Conservation (phyloP, 1,284 basidiomycete genomes). For the Moniliophthora roreri region DNA sequence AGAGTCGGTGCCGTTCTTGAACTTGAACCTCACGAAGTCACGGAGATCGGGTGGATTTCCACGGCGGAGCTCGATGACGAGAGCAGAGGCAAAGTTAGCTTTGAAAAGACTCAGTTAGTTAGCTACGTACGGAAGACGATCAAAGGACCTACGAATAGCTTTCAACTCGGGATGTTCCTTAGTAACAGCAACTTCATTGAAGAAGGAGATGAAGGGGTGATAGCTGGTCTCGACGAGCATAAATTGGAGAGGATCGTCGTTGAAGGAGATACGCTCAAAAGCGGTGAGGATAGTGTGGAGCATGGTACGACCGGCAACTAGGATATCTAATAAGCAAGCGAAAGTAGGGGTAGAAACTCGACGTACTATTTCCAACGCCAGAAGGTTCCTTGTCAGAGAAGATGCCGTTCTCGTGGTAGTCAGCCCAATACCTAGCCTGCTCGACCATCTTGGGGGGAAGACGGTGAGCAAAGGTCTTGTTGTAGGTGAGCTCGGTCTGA, state of each 20-base stretch:
- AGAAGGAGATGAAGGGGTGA: conserved; percentile 87
- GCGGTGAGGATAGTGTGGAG: conserved; percentile 69
- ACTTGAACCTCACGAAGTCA: conserved; percentile 79
- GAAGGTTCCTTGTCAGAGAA: conserved; percentile 64
- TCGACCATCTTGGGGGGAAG: conserved; percentile 69
- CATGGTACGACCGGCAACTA: conserved; percentile 80
- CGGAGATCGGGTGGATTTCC: conserved; percentile 71
- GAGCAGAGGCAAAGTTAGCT: conserved; percentile 79
- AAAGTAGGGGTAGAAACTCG: neutral
- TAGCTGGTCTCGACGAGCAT: conserved; percentile 78
- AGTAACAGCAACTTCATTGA: conserved; percentile 70
- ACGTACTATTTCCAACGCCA: conserved; percentile 76
- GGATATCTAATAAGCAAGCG: neutral
- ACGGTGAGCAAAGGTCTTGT: conserved; percentile 73
- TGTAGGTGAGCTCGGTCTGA: conserved; percentile 75
- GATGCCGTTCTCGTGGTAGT: conserved; percentile 78
- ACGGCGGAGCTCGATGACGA: conserved; percentile 78
- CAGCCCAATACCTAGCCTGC: conserved; percentile 68
- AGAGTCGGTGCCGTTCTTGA: conserved; percentile 78
- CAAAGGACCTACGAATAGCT: conserved; percentile 57
- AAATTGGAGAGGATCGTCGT: conserved; percentile 76
- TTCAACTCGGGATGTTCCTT: conserved; percentile 57
- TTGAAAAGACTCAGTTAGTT: conserved; percentile 5
- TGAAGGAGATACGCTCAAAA: conserved; percentile 75
- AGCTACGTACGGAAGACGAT: neutral